phyloP scores from a whole-genome alignment of 208 protist genomes.

The Acanthamoeba royreba region DNA sequence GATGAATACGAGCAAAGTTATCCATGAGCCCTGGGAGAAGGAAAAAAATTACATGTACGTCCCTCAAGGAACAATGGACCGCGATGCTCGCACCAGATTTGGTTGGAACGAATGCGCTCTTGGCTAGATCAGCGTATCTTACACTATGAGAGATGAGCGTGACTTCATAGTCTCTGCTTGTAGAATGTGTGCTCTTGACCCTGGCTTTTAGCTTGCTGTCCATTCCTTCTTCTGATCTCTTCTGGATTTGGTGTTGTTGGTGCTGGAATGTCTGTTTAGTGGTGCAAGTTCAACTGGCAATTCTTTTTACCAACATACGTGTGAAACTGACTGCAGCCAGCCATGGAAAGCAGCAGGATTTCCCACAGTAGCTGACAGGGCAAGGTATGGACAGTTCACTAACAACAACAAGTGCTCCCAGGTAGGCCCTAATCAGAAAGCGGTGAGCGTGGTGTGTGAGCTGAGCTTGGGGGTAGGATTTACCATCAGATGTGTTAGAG shows the following conservation, averaged over 20 bases:
- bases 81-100: too few relatives aligned
- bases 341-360: conserved; percentile 87
- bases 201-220: neutral
- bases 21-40: too few relatives aligned
- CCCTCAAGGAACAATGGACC: too few relatives aligned
- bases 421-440: neutral
- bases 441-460: too few relatives aligned
- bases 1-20: neutral
- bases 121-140: neutral
- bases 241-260: conserved; percentile 48
- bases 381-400: conserved; percentile 90
- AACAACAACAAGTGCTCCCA: conserved; percentile 85
- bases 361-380: conserved; percentile 93
- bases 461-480: neutral
- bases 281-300: too few relatives aligned
- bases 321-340: conserved; percentile 88
- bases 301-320: too few relatives aligned
- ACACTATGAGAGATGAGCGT: conserved; percentile 76
- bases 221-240: neutral
- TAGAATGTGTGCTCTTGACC: conserved; percentile 47
- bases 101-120: neutral
- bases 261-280: neutral
- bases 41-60: too few relatives aligned
- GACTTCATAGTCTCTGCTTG: conserved; percentile 83
- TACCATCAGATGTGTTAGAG: conserved; percentile 74